Conservation (phyloP, 768 basidiomycete species). For the Hydnomerulius pinastri region DNA sequence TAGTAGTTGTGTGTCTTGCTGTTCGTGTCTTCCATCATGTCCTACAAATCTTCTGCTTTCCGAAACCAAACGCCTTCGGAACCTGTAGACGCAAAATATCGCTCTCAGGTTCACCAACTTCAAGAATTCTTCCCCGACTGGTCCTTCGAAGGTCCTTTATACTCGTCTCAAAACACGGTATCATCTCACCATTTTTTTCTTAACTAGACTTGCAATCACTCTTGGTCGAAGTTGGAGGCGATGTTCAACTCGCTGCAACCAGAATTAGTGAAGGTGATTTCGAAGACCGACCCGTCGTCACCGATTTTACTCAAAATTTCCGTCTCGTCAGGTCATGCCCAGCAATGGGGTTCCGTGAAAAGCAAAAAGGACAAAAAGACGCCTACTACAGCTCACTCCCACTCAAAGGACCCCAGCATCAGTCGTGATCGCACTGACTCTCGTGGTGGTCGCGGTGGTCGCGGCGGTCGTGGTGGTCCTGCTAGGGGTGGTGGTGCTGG, state of each 20-base stretch:
- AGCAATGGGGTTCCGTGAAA: constrained; percentile 82
- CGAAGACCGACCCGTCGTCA: neutral
- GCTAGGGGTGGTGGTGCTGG: constrained; percentile 47
- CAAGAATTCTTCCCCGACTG: constrained; percentile 72
- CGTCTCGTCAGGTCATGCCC: constrained; percentile 58
- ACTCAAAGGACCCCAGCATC: constrained; percentile 47
- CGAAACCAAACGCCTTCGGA: constrained; percentile 22
- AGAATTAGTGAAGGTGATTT: constrained; percentile 72
- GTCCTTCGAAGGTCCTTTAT: constrained; percentile 62
- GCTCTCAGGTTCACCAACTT: constrained; percentile 57
- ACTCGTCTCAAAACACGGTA: too few relatives aligned
- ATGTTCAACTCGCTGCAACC: constrained; percentile 67
- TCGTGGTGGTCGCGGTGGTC: constrained; percentile 57
- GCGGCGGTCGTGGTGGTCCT: constrained; percentile 61
- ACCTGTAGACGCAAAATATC: constrained; percentile 43
- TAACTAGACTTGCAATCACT: constrained; percentile 63
- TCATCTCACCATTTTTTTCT: constrained; percentile 24
- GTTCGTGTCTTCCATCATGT: constrained; percentile 19
- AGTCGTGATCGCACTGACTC: constrained; percentile 39
- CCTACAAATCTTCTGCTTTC: constrained; percentile 33
- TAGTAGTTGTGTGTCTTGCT: neutral
- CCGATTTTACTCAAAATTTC: constrained; percentile 11
- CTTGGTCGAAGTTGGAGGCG: constrained; percentile 67
- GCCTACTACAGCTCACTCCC: constrained; percentile 38
- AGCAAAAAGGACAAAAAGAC: constrained; percentile 88